These are phyloP conservation scores for Dictyostelium firmibasis DNA, from an alignment of 78 protist species.

Conservation along the genomic window DNA sequence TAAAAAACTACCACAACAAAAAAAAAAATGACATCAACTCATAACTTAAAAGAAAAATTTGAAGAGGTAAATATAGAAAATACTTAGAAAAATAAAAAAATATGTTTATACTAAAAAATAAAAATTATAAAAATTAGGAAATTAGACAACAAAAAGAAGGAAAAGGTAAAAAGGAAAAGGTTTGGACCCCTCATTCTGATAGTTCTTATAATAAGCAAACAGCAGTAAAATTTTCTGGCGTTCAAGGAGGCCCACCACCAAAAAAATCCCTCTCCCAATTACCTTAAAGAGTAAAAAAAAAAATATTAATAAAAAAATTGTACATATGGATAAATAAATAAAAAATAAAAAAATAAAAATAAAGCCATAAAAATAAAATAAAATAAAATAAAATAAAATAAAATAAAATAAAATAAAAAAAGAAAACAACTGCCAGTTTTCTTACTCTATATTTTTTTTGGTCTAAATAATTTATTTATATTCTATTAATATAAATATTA, in stretches of 20 bases:
- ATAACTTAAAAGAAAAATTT: background rate
- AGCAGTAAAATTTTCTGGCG: background rate
- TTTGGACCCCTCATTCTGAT: background rate
- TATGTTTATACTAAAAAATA: too few species aligned
- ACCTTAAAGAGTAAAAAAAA: background rate
- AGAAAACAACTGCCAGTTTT: too few species aligned
- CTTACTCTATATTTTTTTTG: too few species aligned
- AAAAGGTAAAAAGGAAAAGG: background rate
- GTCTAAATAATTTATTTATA: too few species aligned
- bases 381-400: too few species aligned
- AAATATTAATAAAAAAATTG: background rate
- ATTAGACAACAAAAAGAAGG: conserved; percentile 6
- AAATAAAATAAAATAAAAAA: too few species aligned
- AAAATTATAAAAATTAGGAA: background rate
- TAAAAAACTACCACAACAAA: too few species aligned
- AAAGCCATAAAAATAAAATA: too few species aligned
- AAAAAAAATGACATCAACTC: background rate
- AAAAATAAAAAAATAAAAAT: too few species aligned
- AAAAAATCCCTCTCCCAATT: background rate
- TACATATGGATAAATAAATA: too few species aligned
- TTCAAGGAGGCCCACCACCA: conserved; percentile 23
- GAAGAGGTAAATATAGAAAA: background rate
- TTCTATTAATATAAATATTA: too few species aligned
- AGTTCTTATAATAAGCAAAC: conserved; percentile 6
- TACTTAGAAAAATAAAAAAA: too few species aligned